Percentiles rank a stretch among this genome's conserved stretches.
These are phyloP conservation scores for Terfezia boudieri DNA, from an alignment of 495 filamentous ascomycete genomes.

Conservation along the genomic window DNA sequence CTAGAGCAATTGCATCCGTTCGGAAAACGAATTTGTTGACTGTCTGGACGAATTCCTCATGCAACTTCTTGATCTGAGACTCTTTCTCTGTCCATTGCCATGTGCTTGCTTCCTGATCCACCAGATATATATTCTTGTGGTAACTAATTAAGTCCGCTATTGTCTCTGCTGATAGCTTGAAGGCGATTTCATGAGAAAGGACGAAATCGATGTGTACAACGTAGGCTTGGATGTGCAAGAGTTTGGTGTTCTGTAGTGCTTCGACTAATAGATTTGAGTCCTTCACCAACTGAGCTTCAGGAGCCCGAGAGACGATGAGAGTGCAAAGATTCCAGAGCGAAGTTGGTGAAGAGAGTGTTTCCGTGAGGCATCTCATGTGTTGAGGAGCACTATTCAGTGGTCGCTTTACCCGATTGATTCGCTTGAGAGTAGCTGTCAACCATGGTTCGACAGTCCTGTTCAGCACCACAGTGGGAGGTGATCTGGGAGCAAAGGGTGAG, in stretches of 20 bases:
- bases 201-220: slow-evolving; percentile 99
- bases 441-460: slow-evolving; percentile 89
- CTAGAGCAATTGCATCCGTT: slow-evolving; percentile 68
- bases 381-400: slow-evolving; percentile 94
- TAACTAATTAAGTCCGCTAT: slow-evolving; percentile 91
- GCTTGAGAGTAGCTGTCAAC: slow-evolving; percentile 90
- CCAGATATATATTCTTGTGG: slow-evolving; percentile 90
- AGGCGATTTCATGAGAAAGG: slow-evolving; percentile 87
- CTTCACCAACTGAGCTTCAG: slow-evolving; percentile 65
- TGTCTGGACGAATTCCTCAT: slow-evolving; percentile 91
- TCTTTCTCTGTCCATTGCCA: slow-evolving; percentile 98
- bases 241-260: slow-evolving; percentile 79
- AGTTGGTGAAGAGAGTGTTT: slow-evolving; percentile 73
- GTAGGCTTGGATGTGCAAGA: slow-evolving; percentile 90
- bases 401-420: slow-evolving; percentile 92
- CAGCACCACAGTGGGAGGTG: slow-evolving; percentile 86
- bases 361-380: slow-evolving; percentile 88
- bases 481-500: slow-evolving; percentile 85
- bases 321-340: slow-evolving; percentile 94
- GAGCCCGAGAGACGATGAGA: slow-evolving; percentile 78
- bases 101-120: slow-evolving; percentile 68
- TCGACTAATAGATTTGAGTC: slow-evolving; percentile 77
- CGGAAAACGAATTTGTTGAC: slow-evolving; percentile 95
- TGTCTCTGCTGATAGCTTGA: slow-evolving; percentile 92
- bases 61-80: slow-evolving; percentile 82